Evolutionary conservation across 768 basidiomycete genomes (phyloP).

Genomic region (Boletus sp.): DNA sequence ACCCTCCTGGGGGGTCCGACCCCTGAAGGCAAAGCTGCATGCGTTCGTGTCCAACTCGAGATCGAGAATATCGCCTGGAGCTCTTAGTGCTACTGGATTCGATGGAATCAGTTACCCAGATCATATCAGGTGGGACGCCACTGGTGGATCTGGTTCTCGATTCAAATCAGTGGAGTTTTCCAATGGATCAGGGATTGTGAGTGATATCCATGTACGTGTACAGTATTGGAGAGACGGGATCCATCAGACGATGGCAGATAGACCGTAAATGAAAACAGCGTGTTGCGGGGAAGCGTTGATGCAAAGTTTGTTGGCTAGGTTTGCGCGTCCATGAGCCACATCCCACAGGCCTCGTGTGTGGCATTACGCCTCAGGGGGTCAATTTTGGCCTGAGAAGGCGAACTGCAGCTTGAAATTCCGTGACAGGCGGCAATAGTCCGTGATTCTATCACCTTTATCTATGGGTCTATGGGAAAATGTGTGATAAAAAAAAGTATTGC

Average conservation of each 20-base stretch:
- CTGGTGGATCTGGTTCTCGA: conserved; percentile 7
- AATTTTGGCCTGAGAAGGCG: conserved; percentile 4
- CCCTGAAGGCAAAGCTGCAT: conserved; percentile 63
- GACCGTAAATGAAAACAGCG: conserved; percentile 25
- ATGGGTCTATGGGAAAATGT: conserved; percentile 11
- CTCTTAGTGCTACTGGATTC: conserved; percentile 15
- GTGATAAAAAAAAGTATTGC: conserved; percentile 10
- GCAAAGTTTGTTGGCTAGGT: conserved; percentile 20
- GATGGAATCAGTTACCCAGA: not conserved
- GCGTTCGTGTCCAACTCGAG: conserved; percentile 61
- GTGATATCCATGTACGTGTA: conserved; percentile 15
- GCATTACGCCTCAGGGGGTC: conserved; percentile 9
- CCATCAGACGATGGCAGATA: conserved; percentile 2
- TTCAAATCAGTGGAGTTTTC: not conserved
- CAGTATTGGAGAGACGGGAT: conserved; percentile 6
- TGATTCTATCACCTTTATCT: conserved; percentile 20
- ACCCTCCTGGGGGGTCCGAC: conserved; percentile 54
- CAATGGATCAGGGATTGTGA: conserved; percentile 6
- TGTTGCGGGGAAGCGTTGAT: conserved; percentile 28
- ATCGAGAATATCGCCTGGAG: conserved; percentile 58
- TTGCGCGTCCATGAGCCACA: conserved; percentile 2
- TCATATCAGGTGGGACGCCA: conserved; percentile 16
- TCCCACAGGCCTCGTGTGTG: conserved; percentile 22
- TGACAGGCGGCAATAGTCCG: conserved; percentile 6
- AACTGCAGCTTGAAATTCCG: not conserved